Percentiles rank a stretch among this genome's conserved stretches.
Evolutionary conservation across 2,329 filamentous ascomycete species (phyloP).

Genomic region (Penicillium sp.): DNA sequence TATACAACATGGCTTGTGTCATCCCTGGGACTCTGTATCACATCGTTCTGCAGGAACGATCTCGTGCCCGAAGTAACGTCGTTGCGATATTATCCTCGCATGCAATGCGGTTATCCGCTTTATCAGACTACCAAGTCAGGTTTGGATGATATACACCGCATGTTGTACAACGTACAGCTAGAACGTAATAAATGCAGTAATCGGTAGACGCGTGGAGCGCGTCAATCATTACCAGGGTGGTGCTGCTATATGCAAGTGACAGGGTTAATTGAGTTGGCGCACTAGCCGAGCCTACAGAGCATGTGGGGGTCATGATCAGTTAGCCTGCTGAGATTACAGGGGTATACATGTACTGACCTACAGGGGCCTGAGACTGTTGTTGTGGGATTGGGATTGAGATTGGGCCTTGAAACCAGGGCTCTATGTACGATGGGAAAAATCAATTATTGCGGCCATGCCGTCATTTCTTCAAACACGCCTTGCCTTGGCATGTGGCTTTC

Average conservation of each 20-base stretch:
- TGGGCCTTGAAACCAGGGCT: not conserved
- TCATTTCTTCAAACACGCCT: not conserved
- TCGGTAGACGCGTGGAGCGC: no score
- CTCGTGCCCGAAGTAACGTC: not conserved
- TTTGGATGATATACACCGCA: no score
- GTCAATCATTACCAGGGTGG: not conserved
- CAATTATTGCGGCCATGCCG: not conserved
- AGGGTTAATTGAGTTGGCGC: not conserved
- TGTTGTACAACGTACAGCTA: no score
- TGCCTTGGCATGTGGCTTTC: not conserved
- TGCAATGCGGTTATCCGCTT: no score
- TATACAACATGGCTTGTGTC: not conserved
- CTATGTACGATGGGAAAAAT: not conserved
- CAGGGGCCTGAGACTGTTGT: not conserved
- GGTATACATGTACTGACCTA: not conserved
- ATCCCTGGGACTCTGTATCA: conserved; percentile 1
- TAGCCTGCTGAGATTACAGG: no score
- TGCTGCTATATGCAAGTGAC: not conserved
- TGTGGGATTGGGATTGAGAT: conserved; percentile 1
- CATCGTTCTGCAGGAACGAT: not conserved
- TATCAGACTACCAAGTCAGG: no score
- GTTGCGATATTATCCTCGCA: no score
- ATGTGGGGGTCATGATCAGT: no score
- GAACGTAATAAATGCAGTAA: no score
- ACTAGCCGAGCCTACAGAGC: not conserved